Evolutionary conservation across 306 rosid species (phyloP), one percentile per base, ranked within the genome.

Genomic region (Inga laurina): DNA sequence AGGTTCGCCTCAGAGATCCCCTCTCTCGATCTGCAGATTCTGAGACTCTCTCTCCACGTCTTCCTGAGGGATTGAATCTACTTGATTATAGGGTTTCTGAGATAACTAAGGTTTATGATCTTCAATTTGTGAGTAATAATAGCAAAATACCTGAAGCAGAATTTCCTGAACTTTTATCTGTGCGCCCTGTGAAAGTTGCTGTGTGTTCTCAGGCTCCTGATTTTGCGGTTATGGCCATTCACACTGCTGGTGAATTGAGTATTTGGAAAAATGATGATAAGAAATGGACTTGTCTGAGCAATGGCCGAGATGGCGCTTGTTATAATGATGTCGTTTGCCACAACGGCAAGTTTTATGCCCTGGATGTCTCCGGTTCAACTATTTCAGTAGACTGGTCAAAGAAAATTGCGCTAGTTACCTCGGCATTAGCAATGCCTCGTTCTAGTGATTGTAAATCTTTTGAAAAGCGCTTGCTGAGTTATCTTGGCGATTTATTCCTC

Each of bases 281-380:
- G 56, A 8, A 73, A 15, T 73, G 77, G 77, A 15, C 0, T 59
- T 2, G 32, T 9, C 4, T 59, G 10, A 10, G 14, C 34, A 1
- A 59, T 22, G 66, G 32, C 32, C 32, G 14, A 5, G 7, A 22
- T 1, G 14, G 0, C 13, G 8, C 8, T 5, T 7, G 0, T 73
- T 32, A 27, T 73, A 15, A 7, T 27, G 62, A 48, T 48, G 62
- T 48, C 27, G 24, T 49, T 48, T 73, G 14, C 62, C 74, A 11
- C 21, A 18, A 64, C 0, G 81, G 74, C 11, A 65, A 45, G 43
- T 78, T 78, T n/a, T 78, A 78, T 19, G 74, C 62, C 10, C 62
- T 45, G 13, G 74, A 78, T 11, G 1, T 1, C 2, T 44, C 21
- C 5, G 46, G 81, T 7, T 45, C 30, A 43, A 45, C 74, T 30